Conservation (phyloP, 2,329 filamentous ascomycete genomes). For the Aspergillus caelatus region DNA sequence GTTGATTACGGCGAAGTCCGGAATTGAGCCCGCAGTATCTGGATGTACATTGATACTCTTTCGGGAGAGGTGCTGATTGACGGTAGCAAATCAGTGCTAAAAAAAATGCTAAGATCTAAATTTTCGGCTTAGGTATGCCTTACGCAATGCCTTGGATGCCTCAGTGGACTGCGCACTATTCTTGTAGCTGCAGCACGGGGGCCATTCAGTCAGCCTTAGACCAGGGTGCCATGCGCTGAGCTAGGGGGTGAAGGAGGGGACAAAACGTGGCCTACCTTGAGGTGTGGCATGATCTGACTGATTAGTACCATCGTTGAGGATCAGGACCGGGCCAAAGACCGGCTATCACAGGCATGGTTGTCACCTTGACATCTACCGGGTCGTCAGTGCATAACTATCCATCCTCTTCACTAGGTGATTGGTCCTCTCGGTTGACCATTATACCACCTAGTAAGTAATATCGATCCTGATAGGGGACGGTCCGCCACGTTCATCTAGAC, state of each 20-base stretch:
- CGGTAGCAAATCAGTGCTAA: background rate
- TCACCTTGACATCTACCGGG: background rate
- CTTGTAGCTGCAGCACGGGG: background rate
- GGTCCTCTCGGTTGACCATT: background rate
- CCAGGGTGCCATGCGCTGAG: constrained; percentile 14
- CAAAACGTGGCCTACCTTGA: constrained; percentile 11
- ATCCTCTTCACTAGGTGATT: background rate
- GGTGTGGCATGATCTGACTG: constrained; percentile 6
- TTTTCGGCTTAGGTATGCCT: background rate
- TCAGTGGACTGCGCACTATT: background rate
- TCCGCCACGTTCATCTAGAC: constrained; percentile 2
- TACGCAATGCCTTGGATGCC: background rate
- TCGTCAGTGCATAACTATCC: background rate
- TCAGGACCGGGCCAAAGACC: background rate
- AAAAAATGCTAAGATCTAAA: background rate
- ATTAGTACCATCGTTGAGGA: background rate
- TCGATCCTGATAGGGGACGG: background rate
- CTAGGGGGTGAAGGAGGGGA: background rate
- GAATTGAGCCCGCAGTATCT: background rate
- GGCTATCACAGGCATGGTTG: background rate
- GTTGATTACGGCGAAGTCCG: background rate
- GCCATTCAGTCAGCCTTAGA: background rate
- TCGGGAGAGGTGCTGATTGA: constrained; percentile 7
- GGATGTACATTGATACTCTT: constrained; percentile 7
- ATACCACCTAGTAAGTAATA: background rate